phyloP scores from a whole-genome alignment of 164 flowering plant genomes.

The Pachysandra terminalis region DNA sequence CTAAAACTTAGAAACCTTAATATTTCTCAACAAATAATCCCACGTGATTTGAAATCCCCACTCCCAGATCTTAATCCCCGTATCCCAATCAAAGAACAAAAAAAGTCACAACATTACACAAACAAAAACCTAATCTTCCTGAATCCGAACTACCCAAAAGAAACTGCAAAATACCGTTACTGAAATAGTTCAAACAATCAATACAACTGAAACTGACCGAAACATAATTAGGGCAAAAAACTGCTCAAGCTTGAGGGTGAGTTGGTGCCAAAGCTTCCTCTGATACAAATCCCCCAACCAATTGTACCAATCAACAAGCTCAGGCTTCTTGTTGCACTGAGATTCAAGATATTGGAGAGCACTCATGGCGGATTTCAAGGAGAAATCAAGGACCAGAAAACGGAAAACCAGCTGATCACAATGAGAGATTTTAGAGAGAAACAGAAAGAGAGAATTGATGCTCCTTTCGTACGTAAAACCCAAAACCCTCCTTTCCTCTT shows the following conservation, averaged over 20 bases:
- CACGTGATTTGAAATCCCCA: background rate
- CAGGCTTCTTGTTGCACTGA: conserved; percentile 71
- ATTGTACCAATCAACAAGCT: conserved; percentile 85
- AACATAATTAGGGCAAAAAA: conserved; percentile 79
- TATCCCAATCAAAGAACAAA: background rate
- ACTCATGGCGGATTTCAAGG: conserved; percentile 40
- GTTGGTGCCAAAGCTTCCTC: too few species aligned
- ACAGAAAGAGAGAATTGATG: too few species aligned
- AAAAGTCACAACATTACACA: background rate
- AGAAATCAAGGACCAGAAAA: too few species aligned
- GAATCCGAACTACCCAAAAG: background rate
- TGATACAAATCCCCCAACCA: conserved; percentile 83
- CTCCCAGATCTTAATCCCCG: background rate
- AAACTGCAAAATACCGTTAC: background rate
- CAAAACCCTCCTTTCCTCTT: too few species aligned
- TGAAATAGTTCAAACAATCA: background rate
- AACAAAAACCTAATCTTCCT: background rate
- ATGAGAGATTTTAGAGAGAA: too few species aligned
- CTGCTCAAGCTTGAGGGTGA: conserved; percentile 88
- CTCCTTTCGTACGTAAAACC: too few species aligned
- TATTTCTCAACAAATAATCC: background rate
- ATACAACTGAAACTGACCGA: conserved; percentile 33
- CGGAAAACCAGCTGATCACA: too few species aligned
- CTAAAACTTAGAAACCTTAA: background rate
- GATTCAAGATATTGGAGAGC: conserved; percentile 79